Evolutionary conservation across 805 yeast genomes (phyloP).

Genomic region (Ogataea methylovora): DNA sequence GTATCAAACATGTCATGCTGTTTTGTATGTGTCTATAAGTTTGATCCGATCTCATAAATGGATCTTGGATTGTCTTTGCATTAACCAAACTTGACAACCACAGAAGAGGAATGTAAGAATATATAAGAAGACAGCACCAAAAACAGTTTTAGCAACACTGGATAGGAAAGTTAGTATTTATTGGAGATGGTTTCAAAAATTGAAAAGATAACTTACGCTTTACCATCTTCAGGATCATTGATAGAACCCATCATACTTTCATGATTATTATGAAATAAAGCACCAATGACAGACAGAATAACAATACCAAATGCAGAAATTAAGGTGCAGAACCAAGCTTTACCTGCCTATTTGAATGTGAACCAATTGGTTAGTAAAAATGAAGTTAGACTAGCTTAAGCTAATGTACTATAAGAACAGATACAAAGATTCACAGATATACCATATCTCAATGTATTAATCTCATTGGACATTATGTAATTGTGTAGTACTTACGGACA

Average conservation of each 20-base stretch:
- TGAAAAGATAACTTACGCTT: slow-evolving; percentile 40
- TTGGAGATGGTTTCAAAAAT: slow-evolving; percentile 1
- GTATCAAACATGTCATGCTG: too few species aligned
- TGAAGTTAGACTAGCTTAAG: too few species aligned
- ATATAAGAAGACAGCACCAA: slow-evolving; percentile 84
- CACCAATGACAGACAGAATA: slow-evolving; percentile 78
- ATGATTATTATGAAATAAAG: slow-evolving; percentile 69
- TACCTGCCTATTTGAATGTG: slow-evolving; percentile 42
- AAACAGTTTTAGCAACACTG: slow-evolving; percentile 81
- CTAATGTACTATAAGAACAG: too few species aligned
- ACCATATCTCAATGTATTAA: too few species aligned
- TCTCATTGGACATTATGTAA: neutral
- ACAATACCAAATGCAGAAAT: slow-evolving; percentile 89
- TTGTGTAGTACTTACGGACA: neutral
- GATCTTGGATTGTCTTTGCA: slow-evolving; percentile 60
- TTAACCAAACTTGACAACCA: slow-evolving; percentile 71
- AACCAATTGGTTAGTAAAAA: too few species aligned
- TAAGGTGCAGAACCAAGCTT: slow-evolving; percentile 94
- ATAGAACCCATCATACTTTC: slow-evolving; percentile 92
- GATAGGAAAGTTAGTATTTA: neutral
- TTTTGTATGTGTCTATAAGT: too few species aligned
- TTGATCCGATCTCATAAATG: slow-evolving; percentile 37
- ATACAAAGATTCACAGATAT: too few species aligned
- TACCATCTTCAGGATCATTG: slow-evolving; percentile 87
- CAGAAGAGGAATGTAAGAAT: slow-evolving; percentile 77